phyloP scores from a whole-genome alignment of 352 stramenopile genomes.

The Pythium grandisporangium region DNA sequence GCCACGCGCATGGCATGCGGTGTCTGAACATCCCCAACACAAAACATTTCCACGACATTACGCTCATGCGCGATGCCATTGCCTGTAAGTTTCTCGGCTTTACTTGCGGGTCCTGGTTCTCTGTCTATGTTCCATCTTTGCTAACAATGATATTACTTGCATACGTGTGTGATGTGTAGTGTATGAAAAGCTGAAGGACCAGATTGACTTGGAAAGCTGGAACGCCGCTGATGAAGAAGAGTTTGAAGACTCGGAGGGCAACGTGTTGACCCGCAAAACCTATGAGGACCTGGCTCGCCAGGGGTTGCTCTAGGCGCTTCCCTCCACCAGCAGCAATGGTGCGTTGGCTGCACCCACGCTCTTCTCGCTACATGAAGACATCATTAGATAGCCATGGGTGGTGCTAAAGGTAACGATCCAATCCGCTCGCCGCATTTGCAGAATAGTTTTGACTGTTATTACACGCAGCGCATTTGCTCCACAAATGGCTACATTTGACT shows the following conservation, averaged over 20 bases:
- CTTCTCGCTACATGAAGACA: too few species aligned
- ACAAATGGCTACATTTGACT: too few species aligned
- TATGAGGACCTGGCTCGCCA: slow-evolving; percentile 98
- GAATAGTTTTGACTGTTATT: too few species aligned
- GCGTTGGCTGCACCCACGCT: too few species aligned
- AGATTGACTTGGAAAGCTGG: slow-evolving; percentile 91
- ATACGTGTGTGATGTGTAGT: slow-evolving; percentile 32
- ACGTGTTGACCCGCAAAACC: slow-evolving; percentile 95
- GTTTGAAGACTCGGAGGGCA: slow-evolving; percentile 98
- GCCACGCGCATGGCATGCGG: slow-evolving; percentile 97
- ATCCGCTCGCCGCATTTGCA: too few species aligned
- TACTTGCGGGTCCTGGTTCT: neutral
- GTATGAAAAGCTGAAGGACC: slow-evolving; percentile 95
- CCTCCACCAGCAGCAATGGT: too few species aligned
- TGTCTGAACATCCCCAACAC: slow-evolving; percentile 99
- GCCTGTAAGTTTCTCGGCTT: slow-evolving; percentile 28
- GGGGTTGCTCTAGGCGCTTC: slow-evolving; percentile 89
- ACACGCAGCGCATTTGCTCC: too few species aligned
- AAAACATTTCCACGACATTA: slow-evolving; percentile 99
- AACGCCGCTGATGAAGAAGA: slow-evolving; percentile 94
- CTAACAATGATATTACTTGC: too few species aligned
- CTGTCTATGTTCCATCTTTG: too few species aligned
- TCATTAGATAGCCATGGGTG: too few species aligned
- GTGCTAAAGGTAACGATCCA: too few species aligned
- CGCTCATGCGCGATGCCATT: slow-evolving; percentile 95